phyloP scores from a whole-genome alignment of 2,329 filamentous ascomycete species.

The Calonectria ilicicola region DNA sequence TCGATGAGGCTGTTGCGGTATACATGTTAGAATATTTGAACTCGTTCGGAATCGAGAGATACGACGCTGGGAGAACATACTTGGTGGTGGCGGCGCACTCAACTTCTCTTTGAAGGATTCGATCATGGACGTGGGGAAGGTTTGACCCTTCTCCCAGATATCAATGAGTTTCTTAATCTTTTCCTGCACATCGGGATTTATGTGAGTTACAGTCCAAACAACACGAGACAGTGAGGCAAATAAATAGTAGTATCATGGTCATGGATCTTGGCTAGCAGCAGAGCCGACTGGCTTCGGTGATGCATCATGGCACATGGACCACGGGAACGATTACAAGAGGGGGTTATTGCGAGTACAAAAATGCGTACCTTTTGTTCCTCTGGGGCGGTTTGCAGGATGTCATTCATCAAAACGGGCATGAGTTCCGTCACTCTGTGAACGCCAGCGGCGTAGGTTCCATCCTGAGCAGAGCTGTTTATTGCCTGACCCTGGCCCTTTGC shows the following conservation, averaged over 20 bases:
- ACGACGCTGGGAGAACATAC: conserved; percentile 64
- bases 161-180: conserved; percentile 95
- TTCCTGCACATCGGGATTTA: conserved; percentile 73
- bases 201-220: conserved; percentile 53
- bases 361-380: conserved; percentile 96
- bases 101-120: conserved; percentile 85
- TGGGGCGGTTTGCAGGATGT: conserved; percentile 89
- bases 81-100: conserved; percentile 68
- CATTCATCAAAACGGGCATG: conserved; percentile 93
- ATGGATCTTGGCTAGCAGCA: conserved; percentile 28
- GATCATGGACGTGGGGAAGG: conserved; percentile 86
- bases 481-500: conserved; percentile 88
- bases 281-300: conserved; percentile 22
- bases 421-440: conserved; percentile 97
- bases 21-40: conserved; percentile 53
- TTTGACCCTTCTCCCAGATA: conserved; percentile 97
- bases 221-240: conserved; percentile 25
- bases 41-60: neutral
- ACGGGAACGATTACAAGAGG: conserved; percentile 38
- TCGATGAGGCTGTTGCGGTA: conserved; percentile 70
- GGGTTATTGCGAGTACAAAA: conserved; percentile 36
- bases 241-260: conserved; percentile 30
- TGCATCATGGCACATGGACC: conserved; percentile 28
- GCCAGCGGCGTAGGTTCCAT: conserved; percentile 94
- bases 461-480: conserved; percentile 82